Percentiles rank a stretch among this genome's conserved stretches.
Conservation (phyloP, 2,329 filamentous ascomycete genomes). For the Venturia carpophila region DNA sequence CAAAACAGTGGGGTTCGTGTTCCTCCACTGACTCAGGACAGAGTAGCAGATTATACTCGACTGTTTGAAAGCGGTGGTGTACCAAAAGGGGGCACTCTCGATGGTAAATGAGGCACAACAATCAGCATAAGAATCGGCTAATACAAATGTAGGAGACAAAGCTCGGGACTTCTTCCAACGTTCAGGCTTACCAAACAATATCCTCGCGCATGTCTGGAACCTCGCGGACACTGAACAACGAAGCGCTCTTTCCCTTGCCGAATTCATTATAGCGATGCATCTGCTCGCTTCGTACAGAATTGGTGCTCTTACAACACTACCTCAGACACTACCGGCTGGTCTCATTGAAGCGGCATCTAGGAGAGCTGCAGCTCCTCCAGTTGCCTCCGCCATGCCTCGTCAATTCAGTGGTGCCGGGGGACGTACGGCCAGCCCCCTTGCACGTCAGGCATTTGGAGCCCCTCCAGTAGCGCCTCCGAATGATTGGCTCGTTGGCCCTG, state of each 20-base stretch:
- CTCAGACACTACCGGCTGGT: conserved; percentile 70
- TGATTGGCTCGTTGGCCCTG: conserved; percentile 76
- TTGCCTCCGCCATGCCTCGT: conserved; percentile 56
- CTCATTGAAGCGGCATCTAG: conserved; percentile 86
- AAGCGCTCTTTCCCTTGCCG: conserved; percentile 74
- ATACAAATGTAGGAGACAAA: conserved; percentile 53
- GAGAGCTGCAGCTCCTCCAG: conserved; percentile 36
- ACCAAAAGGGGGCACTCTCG: conserved; percentile 47
- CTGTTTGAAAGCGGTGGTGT: conserved; percentile 85
- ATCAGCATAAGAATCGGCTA: neutral
- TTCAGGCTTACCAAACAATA: conserved; percentile 80
- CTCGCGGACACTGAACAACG: conserved; percentile 89
- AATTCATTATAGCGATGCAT: conserved; percentile 98
- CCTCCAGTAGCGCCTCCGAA: conserved; percentile 45
- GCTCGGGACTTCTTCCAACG: conserved; percentile 95
- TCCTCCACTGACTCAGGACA: conserved; percentile 78
- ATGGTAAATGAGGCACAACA: neutral
- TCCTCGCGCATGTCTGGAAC: conserved; percentile 91
- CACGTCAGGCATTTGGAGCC: conserved; percentile 42
- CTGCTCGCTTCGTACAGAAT: conserved; percentile 86
- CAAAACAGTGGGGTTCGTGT: conserved; percentile 61
- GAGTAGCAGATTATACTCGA: conserved; percentile 79
- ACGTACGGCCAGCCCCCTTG: conserved; percentile 54
- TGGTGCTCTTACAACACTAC: conserved; percentile 69
- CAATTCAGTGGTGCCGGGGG: conserved; percentile 65